A percentile compares a stretch with the other conserved stretches of the same genome.
Evolutionary conservation across 1,284 basidiomycete genomes (phyloP).

Genomic region (Austroboletus sp.): DNA sequence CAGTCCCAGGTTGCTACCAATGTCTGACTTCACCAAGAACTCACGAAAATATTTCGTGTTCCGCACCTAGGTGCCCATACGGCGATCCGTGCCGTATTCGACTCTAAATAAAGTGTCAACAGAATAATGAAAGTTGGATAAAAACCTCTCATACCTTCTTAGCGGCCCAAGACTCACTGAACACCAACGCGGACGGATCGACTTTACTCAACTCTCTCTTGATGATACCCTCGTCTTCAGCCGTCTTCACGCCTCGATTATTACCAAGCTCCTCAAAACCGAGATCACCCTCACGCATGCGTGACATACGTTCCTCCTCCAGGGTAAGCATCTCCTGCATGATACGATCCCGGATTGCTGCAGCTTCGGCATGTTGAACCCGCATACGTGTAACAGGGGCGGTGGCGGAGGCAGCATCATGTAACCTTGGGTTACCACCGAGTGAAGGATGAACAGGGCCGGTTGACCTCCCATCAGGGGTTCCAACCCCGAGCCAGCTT

Average conservation of each 20-base stretch:
- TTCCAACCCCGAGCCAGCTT: conserved; percentile 46
- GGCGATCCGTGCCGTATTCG: conserved; percentile 89
- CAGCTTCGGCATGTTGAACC: conserved; percentile 73
- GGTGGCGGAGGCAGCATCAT: conserved; percentile 14
- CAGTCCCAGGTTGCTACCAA: conserved; percentile 69
- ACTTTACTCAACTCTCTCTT: conserved; percentile 89
- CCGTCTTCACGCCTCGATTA: conserved; percentile 52
- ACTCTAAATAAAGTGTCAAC: conserved; percentile 40
- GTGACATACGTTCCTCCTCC: conserved; percentile 92
- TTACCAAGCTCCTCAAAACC: conserved; percentile 40
- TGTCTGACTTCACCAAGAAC: conserved; percentile 11
- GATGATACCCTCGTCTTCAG: conserved; percentile 88
- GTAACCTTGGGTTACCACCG: conserved; percentile 25
- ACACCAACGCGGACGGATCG: conserved; percentile 92
- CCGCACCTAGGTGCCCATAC: conserved; percentile 86
- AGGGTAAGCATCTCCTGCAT: conserved; percentile 98
- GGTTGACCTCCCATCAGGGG: conserved; percentile 20
- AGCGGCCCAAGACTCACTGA: conserved; percentile 89
- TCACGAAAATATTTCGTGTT: conserved; percentile 19
- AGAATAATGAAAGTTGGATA: background rate
- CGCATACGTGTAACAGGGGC: conserved; percentile 47
- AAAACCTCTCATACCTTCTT: conserved; percentile 67
- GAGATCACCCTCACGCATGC: conserved; percentile 75
- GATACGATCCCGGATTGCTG: conserved; percentile 88
- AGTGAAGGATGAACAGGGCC: conserved; percentile 31